phyloP scores from a whole-genome alignment of 2,329 filamentous ascomycete genomes.

The Zelopaecilomyces penicillatus region DNA sequence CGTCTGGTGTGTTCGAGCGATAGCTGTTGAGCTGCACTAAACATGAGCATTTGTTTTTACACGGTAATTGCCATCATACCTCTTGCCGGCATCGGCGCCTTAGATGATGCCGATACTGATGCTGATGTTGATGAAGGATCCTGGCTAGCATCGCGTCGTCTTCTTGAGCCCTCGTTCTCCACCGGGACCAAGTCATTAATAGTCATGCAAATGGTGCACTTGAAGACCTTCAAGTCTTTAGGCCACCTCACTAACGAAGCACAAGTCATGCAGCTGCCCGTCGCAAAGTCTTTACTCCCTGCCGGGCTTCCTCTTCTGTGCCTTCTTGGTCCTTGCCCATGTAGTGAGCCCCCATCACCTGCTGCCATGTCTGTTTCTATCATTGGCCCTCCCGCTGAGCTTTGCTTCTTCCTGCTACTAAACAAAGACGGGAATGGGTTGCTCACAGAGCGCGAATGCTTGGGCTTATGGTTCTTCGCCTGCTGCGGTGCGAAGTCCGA shows the following conservation, averaged over 20 bases:
- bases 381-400: conserved; percentile 25
- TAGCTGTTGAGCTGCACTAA: conserved; percentile 19
- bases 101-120: neutral
- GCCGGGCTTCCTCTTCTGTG: conserved; percentile 24
- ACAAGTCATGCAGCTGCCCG: conserved; percentile 79
- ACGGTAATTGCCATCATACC: conserved; percentile 6
- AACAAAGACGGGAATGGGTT: conserved; percentile 72
- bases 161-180: conserved; percentile 13
- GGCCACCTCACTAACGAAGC: conserved; percentile 75
- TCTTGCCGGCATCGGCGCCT: neutral
- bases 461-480: conserved; percentile 12
- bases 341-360: neutral
- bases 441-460: conserved; percentile 56
- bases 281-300: conserved; percentile 50
- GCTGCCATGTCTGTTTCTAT: conserved; percentile 21
- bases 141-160: conserved; percentile 15
- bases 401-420: conserved; percentile 46
- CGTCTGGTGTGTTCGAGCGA: conserved; percentile 26
- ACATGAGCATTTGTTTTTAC: conserved; percentile 5
- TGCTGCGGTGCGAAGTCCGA: conserved; percentile 27
- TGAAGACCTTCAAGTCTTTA: conserved; percentile 61
- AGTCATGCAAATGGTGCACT: conserved; percentile 76
- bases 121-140: conserved; percentile 2
- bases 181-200: conserved; percentile 62
- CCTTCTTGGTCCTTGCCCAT: conserved; percentile 11